phyloP scores from a whole-genome alignment of 306 rosid genomes.

The Lathyrus oleraceus region DNA sequence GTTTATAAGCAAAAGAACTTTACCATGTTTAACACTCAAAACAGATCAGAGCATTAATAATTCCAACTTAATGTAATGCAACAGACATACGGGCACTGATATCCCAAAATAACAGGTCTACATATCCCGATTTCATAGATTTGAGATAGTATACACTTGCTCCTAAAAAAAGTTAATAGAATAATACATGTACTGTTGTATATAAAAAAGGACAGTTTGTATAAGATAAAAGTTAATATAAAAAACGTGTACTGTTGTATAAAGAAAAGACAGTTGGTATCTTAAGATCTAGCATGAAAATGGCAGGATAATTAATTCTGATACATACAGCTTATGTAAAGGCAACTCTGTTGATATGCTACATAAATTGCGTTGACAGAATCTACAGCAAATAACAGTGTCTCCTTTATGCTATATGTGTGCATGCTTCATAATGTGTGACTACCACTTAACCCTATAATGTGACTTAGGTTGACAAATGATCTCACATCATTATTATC shows the following conservation, averaged over 20 bases:
- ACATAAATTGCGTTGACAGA: not conserved
- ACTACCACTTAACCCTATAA: not conserved
- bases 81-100: not conserved
- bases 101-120: constrained; percentile 29
- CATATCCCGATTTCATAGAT: constrained; percentile 7
- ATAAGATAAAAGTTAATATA: not conserved
- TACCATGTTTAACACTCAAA: constrained; percentile 18
- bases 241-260: no score
- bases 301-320: not conserved
- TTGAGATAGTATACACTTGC: constrained; percentile 1
- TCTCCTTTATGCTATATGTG: constrained; percentile 10
- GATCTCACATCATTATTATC: constrained; percentile 3
- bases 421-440: constrained; percentile 7
- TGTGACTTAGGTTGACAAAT: not conserved
- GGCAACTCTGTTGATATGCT: not conserved
- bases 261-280: constrained; percentile 7
- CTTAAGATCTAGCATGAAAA: not conserved
- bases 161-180: not conserved
- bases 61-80: constrained; percentile 7
- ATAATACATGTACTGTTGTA: not conserved
- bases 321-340: not conserved
- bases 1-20: constrained; percentile 7
- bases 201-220: not conserved
- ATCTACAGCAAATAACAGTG: constrained; percentile 12
- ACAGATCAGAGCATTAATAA: constrained; percentile 4